phyloP scores from a whole-genome alignment of 345 rosid genomes.

The Linum tenue region DNA sequence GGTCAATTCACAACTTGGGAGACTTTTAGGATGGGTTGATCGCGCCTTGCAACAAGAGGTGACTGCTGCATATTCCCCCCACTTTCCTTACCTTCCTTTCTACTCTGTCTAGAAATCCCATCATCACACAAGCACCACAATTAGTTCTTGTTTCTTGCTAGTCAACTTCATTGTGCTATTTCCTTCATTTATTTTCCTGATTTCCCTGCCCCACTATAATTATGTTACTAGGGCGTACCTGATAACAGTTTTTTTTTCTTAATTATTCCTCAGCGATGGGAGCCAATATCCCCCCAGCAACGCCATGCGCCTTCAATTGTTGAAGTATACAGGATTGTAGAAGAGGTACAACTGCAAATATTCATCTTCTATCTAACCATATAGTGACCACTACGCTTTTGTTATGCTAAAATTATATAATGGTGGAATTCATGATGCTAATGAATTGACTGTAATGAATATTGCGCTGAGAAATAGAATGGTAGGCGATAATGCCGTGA shows the following conservation, averaged over 20 bases:
- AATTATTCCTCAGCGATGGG: conserved; percentile 56
- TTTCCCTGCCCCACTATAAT: neutral
- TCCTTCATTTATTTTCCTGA: neutral
- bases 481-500: neutral
- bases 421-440: no score
- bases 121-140: neutral
- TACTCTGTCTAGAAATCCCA: neutral
- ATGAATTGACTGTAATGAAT: neutral
- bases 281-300: conserved; percentile 88
- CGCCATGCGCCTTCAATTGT: conserved; percentile 92
- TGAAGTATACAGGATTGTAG: conserved; percentile 92
- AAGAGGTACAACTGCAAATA: conserved; percentile 52
- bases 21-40: conserved; percentile 89
- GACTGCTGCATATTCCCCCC: conserved; percentile 3
- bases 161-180: neutral
- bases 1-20: conserved; percentile 86
- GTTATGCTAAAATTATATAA: no score
- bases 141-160: conserved; percentile 1
- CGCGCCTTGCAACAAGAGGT: conserved; percentile 96
- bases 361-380: neutral
- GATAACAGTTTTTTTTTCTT: neutral
- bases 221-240: neutral
- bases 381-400: neutral
- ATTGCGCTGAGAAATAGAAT: neutral
- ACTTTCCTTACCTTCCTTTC: neutral